Base-by-base conservation (phyloP, 306 rosid species). In the Neltuma alba region DNA sequence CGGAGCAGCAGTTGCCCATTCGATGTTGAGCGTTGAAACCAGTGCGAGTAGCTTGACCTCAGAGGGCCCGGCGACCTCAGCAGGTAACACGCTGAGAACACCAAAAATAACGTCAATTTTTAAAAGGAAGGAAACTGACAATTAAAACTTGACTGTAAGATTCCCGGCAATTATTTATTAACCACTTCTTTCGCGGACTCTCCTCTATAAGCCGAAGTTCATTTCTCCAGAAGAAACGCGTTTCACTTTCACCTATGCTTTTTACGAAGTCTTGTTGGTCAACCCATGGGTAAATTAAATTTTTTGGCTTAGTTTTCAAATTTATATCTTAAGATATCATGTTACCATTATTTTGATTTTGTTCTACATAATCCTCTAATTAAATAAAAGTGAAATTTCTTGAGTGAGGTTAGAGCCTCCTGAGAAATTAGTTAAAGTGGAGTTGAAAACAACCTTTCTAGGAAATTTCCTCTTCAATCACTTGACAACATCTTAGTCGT, bases 1-100 rank as follows among this genome's bases (percentile, higher is more conserved):
- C 95, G 86, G 99, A 96, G 87, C 80, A 96, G 86, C 99, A 96
- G 76, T 90, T 96, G 0, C 99, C 99, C 99, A 96, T 96, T 6
- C 9, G 36, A 30, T 12, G 0, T 13, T 54, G 15, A 23, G 85
- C 16, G 72, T 36, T 33, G 79, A 80, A 84, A 47, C 67, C n/a
- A 85, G 54, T 52, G 83, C 1, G 10, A 58, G 70, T 10, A 14
- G 28, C 27, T 58, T 37, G 52, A 38, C 55, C 30, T 31, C 12
- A 50, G 76, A 33, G 7, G 21, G 42, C 45, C 64, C 76, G 48
- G 36, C 47, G 64, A 72, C 44, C 64, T 41, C 14, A 74, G 69
- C 20, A 30, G 80, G 60, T n/a, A 10, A 41, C 48, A 3, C 47
- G 52, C 41, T 50, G 11, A 54, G 79, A 75, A 72, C 67, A 52